Percentiles rank a stretch among this genome's conserved stretches.
These are phyloP conservation scores for Salix arbutifolia DNA, from an alignment of 345 rosid species.

Conservation along the genomic window DNA sequence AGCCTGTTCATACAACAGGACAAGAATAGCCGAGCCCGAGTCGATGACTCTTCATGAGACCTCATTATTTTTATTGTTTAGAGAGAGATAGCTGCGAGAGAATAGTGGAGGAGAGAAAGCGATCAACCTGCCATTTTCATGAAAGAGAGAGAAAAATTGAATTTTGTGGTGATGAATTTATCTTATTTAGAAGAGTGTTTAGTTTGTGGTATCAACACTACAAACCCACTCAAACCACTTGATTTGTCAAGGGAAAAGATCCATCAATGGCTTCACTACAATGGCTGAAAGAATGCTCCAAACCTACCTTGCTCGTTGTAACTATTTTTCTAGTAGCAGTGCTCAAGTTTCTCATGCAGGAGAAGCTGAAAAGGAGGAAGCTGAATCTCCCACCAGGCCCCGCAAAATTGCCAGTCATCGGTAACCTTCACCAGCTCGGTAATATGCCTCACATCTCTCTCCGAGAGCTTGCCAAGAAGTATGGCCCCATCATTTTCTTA, in stretches of 20 bases:
- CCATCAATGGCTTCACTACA: conserved; percentile 25
- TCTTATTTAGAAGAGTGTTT: too few relatives aligned
- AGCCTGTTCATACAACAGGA: too few relatives aligned
- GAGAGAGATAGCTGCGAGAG: too few relatives aligned
- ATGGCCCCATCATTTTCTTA: conserved; percentile 20
- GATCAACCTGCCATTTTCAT: too few relatives aligned
- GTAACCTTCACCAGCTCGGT: conserved; percentile 24
- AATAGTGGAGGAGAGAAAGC: too few relatives aligned
- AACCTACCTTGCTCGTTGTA: conserved; percentile 11
- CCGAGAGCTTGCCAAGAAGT: conserved; percentile 8
- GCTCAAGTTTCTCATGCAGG: conserved; percentile 16
- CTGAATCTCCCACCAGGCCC: conserved; percentile 30
- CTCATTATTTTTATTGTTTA: too few relatives aligned
- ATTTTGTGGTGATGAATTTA: too few relatives aligned
- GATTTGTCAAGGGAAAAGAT: not conserved
- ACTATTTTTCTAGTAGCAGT: conserved; percentile 17
- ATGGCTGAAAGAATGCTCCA: conserved; percentile 22
- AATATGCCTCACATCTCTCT: conserved; percentile 21
- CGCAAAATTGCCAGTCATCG: conserved; percentile 21
- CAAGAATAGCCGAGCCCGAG: too few relatives aligned
- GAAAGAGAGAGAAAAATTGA: too few relatives aligned
- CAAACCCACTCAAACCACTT: not conserved
- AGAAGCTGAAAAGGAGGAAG: conserved; percentile 14
- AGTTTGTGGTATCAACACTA: not conserved
- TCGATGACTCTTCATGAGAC: too few relatives aligned